Evolutionary conservation across 108 stramenopile genomes (phyloP).

Genomic region (Cyclostephanos invisitatus): DNA sequence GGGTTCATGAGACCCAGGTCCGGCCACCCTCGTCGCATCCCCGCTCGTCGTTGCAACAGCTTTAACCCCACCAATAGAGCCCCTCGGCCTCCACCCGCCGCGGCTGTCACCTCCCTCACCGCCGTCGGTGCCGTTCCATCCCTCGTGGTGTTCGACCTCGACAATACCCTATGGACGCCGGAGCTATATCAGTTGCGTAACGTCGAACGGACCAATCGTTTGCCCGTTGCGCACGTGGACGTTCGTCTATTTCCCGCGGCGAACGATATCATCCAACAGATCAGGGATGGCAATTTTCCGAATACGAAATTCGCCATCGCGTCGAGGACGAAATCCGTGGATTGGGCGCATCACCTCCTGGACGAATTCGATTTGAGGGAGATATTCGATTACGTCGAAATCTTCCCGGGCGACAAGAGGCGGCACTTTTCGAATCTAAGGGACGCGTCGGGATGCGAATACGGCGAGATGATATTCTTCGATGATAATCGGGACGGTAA

Average conservation of each 20-base stretch:
- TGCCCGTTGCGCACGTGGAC: constrained; percentile 63
- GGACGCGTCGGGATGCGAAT: constrained; percentile 35
- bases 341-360: constrained; percentile 70
- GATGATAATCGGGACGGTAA: constrained; percentile 66
- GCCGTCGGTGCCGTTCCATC: constrained; percentile 32
- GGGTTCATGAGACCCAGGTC: background rate
- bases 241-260: constrained; percentile 65
- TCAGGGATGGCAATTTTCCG: constrained; percentile 24
- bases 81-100: background rate
- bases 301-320: constrained; percentile 69
- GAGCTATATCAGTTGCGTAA: constrained; percentile 81
- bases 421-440: constrained; percentile 51
- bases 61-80: background rate
- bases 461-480: constrained; percentile 60
- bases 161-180: constrained; percentile 65
- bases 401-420: constrained; percentile 72
- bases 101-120: background rate
- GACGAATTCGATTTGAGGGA: constrained; percentile 59
- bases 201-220: constrained; percentile 39
- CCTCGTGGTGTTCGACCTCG: constrained; percentile 55
- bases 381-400: constrained; percentile 66
- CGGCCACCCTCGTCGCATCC: too few relatives aligned
- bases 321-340: constrained; percentile 65
- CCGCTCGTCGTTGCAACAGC: background rate
- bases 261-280: constrained; percentile 47